These are phyloP conservation scores for Boletellus sp. DNA, from an alignment of 768 basidiomycete genomes.

Conservation along the genomic window DNA sequence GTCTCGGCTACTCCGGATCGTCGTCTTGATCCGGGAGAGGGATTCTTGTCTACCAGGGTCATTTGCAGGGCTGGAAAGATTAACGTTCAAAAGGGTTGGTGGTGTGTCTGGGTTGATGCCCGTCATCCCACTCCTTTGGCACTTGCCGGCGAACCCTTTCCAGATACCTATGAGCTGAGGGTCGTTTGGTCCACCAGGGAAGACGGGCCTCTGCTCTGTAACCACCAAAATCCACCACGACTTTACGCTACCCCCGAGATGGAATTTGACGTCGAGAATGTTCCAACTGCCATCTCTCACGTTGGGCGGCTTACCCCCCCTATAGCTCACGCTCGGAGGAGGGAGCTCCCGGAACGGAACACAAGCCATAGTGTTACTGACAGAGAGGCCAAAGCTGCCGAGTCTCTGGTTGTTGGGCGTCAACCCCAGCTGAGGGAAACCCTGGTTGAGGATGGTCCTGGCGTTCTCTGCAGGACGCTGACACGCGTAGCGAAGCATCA, in stretches of 20 bases:
- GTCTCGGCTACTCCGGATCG: slow-evolving; percentile 33
- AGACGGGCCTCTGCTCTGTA: slow-evolving; percentile 40
- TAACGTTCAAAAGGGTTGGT: slow-evolving; percentile 31
- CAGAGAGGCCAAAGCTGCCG: slow-evolving; percentile 53
- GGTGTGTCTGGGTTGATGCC: slow-evolving; percentile 51
- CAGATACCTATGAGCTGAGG: slow-evolving; percentile 40
- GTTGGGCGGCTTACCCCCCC: slow-evolving; percentile 36
- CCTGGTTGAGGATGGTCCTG: slow-evolving; percentile 51
- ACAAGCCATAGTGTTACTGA: slow-evolving; percentile 56
- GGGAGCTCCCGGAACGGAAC: slow-evolving; percentile 64
- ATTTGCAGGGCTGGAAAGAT: neutral
- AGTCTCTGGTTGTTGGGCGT: slow-evolving; percentile 37
- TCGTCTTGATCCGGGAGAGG: slow-evolving; percentile 38
- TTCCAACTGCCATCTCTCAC: slow-evolving; percentile 73
- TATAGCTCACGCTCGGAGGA: slow-evolving; percentile 57
- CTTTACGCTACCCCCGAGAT: slow-evolving; percentile 44
- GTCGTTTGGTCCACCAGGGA: slow-evolving; percentile 35
- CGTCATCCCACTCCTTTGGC: slow-evolving; percentile 55
- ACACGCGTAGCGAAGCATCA: slow-evolving; percentile 72
- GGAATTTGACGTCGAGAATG: slow-evolving; percentile 68
- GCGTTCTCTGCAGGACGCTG: slow-evolving; percentile 61
- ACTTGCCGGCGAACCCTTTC: slow-evolving; percentile 52
- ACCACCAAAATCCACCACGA: slow-evolving; percentile 71
- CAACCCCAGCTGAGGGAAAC: slow-evolving; percentile 56
- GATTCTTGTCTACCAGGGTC: slow-evolving; percentile 39